Conservation (phyloP, 108 stramenopile genomes). For the Discostella pseudostelligera region DNA sequence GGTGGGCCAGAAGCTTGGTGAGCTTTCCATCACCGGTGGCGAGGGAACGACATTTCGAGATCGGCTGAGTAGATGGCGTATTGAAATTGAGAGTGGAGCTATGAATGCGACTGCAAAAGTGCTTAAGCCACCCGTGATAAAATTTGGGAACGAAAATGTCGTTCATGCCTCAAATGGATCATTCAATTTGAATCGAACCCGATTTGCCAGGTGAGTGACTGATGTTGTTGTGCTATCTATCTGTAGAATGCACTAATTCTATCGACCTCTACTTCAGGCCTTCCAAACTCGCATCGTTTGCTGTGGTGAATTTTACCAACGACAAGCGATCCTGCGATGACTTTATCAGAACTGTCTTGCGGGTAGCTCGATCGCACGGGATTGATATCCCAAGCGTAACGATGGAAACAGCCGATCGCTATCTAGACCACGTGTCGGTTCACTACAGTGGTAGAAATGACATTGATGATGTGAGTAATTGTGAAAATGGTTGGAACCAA, state of each 20-base stretch:
- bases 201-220: conserved; percentile 17
- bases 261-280: conserved; percentile 6
- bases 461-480: conserved; percentile 13
- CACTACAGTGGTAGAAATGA: conserved; percentile 7
- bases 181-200: conserved; percentile 17
- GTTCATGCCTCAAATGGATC: conserved; percentile 9
- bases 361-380: conserved; percentile 13
- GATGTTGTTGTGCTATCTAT: background rate
- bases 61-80: conserved; percentile 8
- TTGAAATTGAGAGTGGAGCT: conserved; percentile 11
- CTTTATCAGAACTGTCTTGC: conserved; percentile 15
- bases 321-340: background rate
- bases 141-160: background rate
- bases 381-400: conserved; percentile 22
- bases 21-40: background rate
- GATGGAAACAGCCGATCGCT: conserved; percentile 10
- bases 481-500: background rate
- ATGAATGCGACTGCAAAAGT: conserved; percentile 18
- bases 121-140: conserved; percentile 16
- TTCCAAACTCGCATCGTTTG: conserved; percentile 26
- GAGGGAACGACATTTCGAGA: conserved; percentile 10
- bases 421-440: conserved; percentile 15
- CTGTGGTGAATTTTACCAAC: conserved; percentile 11
- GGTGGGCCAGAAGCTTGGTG: background rate
- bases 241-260: background rate